Evolutionary conservation across 2,329 filamentous ascomycete genomes (phyloP).

Genomic region (Hypomyces perniciosus): DNA sequence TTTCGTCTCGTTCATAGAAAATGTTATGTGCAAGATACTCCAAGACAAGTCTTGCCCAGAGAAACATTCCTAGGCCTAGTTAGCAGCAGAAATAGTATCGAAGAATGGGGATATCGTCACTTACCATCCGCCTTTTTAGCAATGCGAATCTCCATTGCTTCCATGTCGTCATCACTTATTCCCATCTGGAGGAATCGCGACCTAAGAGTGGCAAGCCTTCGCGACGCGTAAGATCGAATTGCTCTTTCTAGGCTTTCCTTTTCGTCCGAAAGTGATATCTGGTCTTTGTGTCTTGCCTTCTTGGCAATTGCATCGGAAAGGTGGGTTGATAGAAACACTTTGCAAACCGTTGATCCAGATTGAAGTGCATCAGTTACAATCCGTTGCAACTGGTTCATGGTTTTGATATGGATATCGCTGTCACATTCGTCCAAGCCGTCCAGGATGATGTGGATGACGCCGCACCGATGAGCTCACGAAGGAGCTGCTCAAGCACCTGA

Average conservation of each 20-base stretch:
- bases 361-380: background rate
- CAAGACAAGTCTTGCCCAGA: slow-evolving; percentile 30
- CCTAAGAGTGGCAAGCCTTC: background rate
- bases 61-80: slow-evolving; percentile 29
- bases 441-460: background rate
- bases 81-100: background rate
- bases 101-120: background rate
- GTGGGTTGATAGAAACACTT: slow-evolving; percentile 1
- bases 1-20: slow-evolving; percentile 16
- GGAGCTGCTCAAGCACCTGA: background rate
- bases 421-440: slow-evolving; percentile 6
- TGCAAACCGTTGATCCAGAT: background rate
- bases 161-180: slow-evolving; percentile 16
- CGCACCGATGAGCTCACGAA: background rate
- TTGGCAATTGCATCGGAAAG: background rate
- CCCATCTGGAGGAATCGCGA: background rate
- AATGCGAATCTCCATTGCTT: slow-evolving; percentile 10
- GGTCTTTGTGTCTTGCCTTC: background rate
- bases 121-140: slow-evolving; percentile 23
- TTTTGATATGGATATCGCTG: background rate
- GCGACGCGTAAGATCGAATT: background rate
- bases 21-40: slow-evolving; percentile 28
- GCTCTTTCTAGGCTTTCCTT: background rate
- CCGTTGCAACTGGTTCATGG: background rate
- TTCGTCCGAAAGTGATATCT: background rate